Percentiles rank a stretch among this genome's conserved stretches.
Conservation (phyloP, 129 eudicot species). For the Centaurea solstitialis region DNA sequence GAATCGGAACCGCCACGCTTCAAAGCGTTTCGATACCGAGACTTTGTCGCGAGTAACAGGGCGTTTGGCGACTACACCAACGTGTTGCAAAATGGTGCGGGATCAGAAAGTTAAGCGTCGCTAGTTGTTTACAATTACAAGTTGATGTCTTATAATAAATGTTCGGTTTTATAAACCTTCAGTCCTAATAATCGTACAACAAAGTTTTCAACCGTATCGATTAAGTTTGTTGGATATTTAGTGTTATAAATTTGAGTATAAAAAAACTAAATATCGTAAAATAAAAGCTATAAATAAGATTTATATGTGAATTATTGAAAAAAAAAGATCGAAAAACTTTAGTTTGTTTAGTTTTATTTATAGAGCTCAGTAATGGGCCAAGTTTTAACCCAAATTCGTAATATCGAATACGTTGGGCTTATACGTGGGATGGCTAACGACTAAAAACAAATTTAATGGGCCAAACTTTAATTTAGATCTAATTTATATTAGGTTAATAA, state of each 20-base stretch:
- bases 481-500: too few relatives aligned
- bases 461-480: too few relatives aligned
- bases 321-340: too few relatives aligned
- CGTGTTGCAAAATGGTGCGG: constrained; percentile 30
- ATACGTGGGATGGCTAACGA: background rate
- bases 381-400: background rate
- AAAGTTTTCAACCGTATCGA: too few relatives aligned
- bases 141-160: background rate
- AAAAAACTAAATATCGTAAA: too few relatives aligned
- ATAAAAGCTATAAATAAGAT: too few relatives aligned
- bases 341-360: too few relatives aligned
- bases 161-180: background rate
- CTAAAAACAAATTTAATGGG: background rate
- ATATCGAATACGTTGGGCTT: background rate
- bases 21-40: constrained; percentile 40
- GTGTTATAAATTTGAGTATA: too few relatives aligned
- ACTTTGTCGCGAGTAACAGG: constrained; percentile 36
- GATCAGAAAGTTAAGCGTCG: background rate
- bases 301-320: too few relatives aligned
- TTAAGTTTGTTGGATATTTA: too few relatives aligned
- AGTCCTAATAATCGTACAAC: too few relatives aligned
- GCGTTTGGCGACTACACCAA: constrained; percentile 53
- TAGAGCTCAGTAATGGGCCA: too few relatives aligned
- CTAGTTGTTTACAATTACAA: background rate
- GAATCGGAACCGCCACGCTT: constrained; percentile 58